phyloP scores from a whole-genome alignment of 768 basidiomycete genomes.

The Phylloporus rhodoxanthus region DNA sequence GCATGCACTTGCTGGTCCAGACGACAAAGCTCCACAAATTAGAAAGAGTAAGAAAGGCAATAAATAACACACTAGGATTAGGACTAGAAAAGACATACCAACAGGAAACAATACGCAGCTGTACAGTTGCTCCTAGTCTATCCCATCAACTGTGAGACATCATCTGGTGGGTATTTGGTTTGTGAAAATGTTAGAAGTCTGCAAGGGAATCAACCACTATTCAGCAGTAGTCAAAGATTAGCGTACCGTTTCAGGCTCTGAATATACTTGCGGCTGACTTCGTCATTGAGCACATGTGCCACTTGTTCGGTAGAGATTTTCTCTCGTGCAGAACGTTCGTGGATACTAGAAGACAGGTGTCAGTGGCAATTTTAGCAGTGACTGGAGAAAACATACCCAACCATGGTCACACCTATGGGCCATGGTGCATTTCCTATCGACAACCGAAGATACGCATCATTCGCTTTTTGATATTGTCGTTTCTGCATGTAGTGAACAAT shows the following conservation, averaged over 20 bases:
- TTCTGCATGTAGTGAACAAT: conserved; percentile 97
- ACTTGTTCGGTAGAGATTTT: conserved; percentile 97
- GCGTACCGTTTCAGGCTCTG: conserved; percentile 91
- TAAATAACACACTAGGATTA: conserved; percentile 11
- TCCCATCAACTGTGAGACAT: conserved; percentile 90
- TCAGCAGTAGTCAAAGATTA: background rate
- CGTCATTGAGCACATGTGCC: conserved; percentile 97
- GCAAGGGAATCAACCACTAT: conserved; percentile 7
- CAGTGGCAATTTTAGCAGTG: background rate
- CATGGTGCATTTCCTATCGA: conserved; percentile 99
- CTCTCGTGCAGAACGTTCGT: conserved; percentile 95
- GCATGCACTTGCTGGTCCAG: conserved; percentile 52
- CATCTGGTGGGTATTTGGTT: conserved; percentile 91
- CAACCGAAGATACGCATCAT: conserved; percentile 93
- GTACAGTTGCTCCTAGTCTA: conserved; percentile 26
- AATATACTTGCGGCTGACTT: conserved; percentile 98
- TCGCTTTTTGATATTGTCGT: conserved; percentile 91
- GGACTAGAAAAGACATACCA: conserved; percentile 8
- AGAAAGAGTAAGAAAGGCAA: conserved; percentile 34
- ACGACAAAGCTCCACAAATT: conserved; percentile 22
- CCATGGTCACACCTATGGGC: conserved; percentile 99
- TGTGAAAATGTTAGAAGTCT: conserved; percentile 94
- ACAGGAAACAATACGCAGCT: background rate
- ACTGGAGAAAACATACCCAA: conserved; percentile 57
- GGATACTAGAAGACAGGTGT: conserved; percentile 54